These are phyloP conservation scores for Echinochloa phyllopogon DNA, from an alignment of 176 grass and related monocot species.

Conservation along the genomic window DNA sequence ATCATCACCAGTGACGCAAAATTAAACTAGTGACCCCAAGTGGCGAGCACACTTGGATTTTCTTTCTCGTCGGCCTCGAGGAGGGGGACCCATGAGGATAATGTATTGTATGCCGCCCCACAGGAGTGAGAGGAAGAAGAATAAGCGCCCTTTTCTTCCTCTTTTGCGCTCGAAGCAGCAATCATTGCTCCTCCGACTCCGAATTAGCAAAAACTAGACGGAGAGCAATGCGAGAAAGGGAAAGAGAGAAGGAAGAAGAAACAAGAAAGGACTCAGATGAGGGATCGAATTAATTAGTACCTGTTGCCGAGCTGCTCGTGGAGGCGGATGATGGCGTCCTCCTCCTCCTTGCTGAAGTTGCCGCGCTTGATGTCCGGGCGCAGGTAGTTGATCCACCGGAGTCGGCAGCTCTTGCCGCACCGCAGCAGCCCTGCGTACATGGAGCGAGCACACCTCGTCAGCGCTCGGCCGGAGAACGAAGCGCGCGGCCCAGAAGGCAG, in stretches of 20 bases:
- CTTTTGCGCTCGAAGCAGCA: slow-evolving; percentile 31
- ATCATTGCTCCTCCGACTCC: slow-evolving; percentile 26
- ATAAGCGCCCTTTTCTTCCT: background rate
- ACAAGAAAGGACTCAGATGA: background rate
- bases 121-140: background rate
- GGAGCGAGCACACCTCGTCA: background rate
- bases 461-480: no score
- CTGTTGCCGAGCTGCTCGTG: slow-evolving; percentile 83
- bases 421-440: slow-evolving; percentile 71
- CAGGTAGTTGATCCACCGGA: slow-evolving; percentile 95
- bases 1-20: slow-evolving; percentile 48
- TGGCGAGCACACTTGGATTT: slow-evolving; percentile 28
- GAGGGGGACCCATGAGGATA: slow-evolving; percentile 37
- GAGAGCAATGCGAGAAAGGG: background rate
- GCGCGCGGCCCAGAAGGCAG: no score
- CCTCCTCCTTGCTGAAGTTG: slow-evolving; percentile 82
- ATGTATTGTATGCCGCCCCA: slow-evolving; percentile 19
- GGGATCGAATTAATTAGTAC: slow-evolving; percentile 23
- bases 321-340: slow-evolving; percentile 74
- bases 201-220: background rate
- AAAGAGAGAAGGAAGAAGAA: background rate
- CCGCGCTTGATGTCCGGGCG: slow-evolving; percentile 88
- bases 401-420: slow-evolving; percentile 91
- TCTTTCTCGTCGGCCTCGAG: slow-evolving; percentile 20
- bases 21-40: slow-evolving; percentile 33